Evolutionary conservation across 495 filamentous ascomycete genomes (phyloP).

Genomic region (Aspergillus egyptiacus): DNA sequence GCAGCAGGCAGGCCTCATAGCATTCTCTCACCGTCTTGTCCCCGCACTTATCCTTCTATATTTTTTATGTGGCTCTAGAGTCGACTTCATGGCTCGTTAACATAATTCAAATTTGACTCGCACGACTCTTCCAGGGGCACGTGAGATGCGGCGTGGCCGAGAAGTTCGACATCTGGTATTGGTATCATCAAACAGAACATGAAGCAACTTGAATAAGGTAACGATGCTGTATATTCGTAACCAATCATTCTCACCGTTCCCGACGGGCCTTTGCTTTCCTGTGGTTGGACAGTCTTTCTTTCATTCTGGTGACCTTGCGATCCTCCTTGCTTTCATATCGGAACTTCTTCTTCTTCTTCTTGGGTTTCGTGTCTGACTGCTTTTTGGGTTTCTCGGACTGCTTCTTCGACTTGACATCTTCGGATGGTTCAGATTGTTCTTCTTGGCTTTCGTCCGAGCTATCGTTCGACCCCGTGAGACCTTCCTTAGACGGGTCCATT

Average conservation of each 20-base stretch:
- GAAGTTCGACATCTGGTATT: background rate
- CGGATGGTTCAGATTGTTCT: slow-evolving; percentile 25
- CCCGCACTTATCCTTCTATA: slow-evolving; percentile 13
- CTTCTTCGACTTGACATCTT: slow-evolving; percentile 26
- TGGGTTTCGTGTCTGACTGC: slow-evolving; percentile 48
- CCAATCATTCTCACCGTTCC: slow-evolving; percentile 25
- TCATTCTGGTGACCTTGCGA: slow-evolving; percentile 58
- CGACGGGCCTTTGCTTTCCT: slow-evolving; percentile 42
- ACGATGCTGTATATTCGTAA: background rate
- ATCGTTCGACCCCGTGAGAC: slow-evolving; percentile 50
- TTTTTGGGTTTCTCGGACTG: slow-evolving; percentile 42
- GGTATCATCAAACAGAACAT: background rate
- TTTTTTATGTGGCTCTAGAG: slow-evolving; percentile 13
- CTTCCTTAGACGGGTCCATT: slow-evolving; percentile 73
- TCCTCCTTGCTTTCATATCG: slow-evolving; percentile 84
- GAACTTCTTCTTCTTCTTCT: slow-evolving; percentile 84
- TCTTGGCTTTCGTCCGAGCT: slow-evolving; percentile 41
- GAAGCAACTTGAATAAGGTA: background rate
- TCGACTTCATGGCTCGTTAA: slow-evolving; percentile 6
- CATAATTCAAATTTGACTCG: slow-evolving; percentile 1
- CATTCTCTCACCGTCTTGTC: slow-evolving; percentile 17
- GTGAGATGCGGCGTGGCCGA: slow-evolving; percentile 14
- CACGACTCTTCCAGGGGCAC: slow-evolving; percentile 10
- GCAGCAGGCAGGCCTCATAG: slow-evolving; percentile 22
- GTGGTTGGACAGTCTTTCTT: slow-evolving; percentile 58